Base-by-base conservation (phyloP, 768 basidiomycete genomes). In the Suillus weaverae region DNA sequence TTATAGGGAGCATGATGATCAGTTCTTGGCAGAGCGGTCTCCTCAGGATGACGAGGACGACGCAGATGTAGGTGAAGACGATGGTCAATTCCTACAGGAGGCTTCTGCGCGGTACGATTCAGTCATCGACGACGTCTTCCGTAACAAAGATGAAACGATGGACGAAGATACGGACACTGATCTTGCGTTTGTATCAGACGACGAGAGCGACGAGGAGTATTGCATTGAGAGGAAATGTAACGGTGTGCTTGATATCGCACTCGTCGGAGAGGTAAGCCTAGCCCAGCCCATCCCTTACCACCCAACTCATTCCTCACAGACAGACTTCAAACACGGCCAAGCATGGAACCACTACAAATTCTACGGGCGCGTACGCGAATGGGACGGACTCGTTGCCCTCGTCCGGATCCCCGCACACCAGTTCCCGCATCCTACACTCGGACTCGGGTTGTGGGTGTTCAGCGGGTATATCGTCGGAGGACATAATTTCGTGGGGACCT, bases 391-490 rank as follows among this genome's bases (percentile, higher is more conserved):
- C 51, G 77, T 88, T 11, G 85, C 82, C 5, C 79, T 88, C 22
- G 68, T 87, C 50, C 73, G 86, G 20, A 72, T 80, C 63, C 76
- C 79, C 46, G 78, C 9, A 13, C n/a, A 22, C 2, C 46, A 22
- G 62, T 48, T 33, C 20, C 68, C 13, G 4, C n/a, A 57, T 3
- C 55, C 16, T 8, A 16, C 43, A 44, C 9, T 62, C 16, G 35
- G 62, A 5, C 71, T 72, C 1, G 73, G 74, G 61, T 8, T 60
- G 16, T 78, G 76, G 70, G 80, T 92, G 48, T 87, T 92, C 68
- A 89, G 86, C 38, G 91, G 91, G 6, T 92, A 91, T 71, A 67
- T 93, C 55, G 82, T 88, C 7, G 89, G 85, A 0, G 84, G 83
- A 10, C 76, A 83, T 64, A 89, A 83, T 63, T 84, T 92, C 66